Evolutionary conservation across 2,329 filamentous ascomycete species (phyloP).

Genomic region (Zarea fungicola): DNA sequence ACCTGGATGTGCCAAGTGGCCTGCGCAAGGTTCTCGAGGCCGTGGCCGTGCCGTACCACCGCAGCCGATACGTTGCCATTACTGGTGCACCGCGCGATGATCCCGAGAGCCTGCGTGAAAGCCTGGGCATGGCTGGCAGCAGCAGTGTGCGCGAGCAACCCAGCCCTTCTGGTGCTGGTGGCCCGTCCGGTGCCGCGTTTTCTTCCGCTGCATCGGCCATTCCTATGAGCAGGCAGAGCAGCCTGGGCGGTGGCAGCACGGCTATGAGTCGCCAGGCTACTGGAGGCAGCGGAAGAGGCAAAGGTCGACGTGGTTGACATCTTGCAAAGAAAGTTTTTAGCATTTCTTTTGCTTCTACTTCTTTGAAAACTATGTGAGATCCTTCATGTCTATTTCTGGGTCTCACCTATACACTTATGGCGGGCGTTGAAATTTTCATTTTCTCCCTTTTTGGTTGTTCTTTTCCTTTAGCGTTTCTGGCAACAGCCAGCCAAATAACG

Average conservation of each 20-base stretch:
- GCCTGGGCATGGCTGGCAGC: slow-evolving; percentile 41
- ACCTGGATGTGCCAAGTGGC: slow-evolving; percentile 43
- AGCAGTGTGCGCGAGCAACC: slow-evolving; percentile 39
- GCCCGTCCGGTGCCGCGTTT: slow-evolving; percentile 21
- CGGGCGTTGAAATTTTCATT: slow-evolving; percentile 6
- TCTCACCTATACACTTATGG: neutral
- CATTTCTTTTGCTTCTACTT: neutral
- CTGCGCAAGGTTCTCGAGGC: slow-evolving; percentile 52
- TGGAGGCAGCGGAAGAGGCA: slow-evolving; percentile 44
- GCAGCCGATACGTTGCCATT: slow-evolving; percentile 45
- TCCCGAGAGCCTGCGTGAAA: slow-evolving; percentile 45
- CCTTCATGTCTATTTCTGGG: neutral
- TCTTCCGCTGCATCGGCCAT: slow-evolving; percentile 34
- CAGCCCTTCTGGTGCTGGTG: slow-evolving; percentile 22
- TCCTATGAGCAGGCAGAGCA: slow-evolving; percentile 53
- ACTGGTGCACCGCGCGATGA: slow-evolving; percentile 41
- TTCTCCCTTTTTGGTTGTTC: neutral
- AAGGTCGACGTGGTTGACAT: slow-evolving; percentile 29
- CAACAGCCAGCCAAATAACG: too few relatives aligned
- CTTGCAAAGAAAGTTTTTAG: neutral
- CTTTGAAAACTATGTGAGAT: neutral
- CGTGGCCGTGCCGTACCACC: slow-evolving; percentile 43
- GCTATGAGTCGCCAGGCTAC: slow-evolving; percentile 53
- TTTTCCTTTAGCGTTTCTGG: too few relatives aligned
- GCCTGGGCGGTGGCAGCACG: slow-evolving; percentile 44